These are phyloP conservation scores for Backusella westeae DNA, from an alignment of 192 early-diverging fungal genomes.

Conservation along the genomic window DNA sequence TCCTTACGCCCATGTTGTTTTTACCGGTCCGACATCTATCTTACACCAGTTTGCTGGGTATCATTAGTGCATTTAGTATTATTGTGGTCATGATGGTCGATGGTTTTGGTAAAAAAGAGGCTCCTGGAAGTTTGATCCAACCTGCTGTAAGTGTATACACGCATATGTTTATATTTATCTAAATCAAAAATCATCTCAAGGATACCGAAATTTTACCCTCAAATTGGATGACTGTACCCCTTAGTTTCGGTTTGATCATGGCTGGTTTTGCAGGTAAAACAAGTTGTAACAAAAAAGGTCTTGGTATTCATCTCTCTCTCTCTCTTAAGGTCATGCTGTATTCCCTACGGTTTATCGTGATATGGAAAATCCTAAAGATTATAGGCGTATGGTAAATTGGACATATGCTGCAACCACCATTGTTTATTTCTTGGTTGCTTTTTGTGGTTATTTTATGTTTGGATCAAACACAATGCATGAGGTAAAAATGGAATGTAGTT, in stretches of 20 bases:
- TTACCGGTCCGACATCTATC: slow-evolving; percentile 46
- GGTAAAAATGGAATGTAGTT: slow-evolving; percentile 31
- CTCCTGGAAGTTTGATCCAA: slow-evolving; percentile 57
- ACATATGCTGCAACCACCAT: slow-evolving; percentile 52
- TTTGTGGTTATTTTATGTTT: slow-evolving; percentile 71
- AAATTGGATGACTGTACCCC: slow-evolving; percentile 40
- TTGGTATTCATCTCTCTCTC: background rate
- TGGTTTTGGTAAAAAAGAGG: slow-evolving; percentile 45
- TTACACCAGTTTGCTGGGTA: slow-evolving; percentile 60
- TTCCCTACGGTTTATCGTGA: slow-evolving; percentile 71
- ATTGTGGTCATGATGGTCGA: slow-evolving; percentile 58
- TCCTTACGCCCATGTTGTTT: slow-evolving; percentile 56
- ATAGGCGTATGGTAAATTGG: slow-evolving; percentile 48
- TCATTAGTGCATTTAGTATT: slow-evolving; percentile 54
- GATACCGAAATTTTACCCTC: slow-evolving; percentile 53
- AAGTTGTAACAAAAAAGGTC: background rate
- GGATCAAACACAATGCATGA: slow-evolving; percentile 57
- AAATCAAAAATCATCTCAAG: slow-evolving; percentile 6
- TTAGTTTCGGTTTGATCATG: slow-evolving; percentile 61
- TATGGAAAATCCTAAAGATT: slow-evolving; percentile 56
- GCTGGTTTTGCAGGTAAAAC: slow-evolving; percentile 49
- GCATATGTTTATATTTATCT: background rate
- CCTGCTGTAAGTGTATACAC: slow-evolving; percentile 39
- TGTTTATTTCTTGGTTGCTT: slow-evolving; percentile 55
- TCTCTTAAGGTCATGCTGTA: slow-evolving; percentile 48